phyloP scores from a whole-genome alignment of 805 yeast genomes.

The Hanseniaspora lindneri region DNA sequence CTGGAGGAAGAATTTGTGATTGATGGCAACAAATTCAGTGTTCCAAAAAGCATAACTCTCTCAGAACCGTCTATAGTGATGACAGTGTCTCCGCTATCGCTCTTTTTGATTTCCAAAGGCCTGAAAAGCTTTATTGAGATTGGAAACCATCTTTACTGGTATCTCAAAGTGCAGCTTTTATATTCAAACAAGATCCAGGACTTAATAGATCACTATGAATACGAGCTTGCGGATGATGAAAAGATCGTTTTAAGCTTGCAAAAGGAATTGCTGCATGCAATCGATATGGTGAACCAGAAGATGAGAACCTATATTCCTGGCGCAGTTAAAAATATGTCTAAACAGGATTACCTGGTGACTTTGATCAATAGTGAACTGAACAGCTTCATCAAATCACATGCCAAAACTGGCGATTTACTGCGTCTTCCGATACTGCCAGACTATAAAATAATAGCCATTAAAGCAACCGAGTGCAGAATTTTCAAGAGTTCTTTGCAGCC shows the following conservation, averaged over 20 bases:
- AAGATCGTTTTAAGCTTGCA: neutral
- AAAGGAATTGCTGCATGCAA: neutral
- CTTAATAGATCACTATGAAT: neutral
- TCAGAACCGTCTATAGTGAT: slow-evolving; percentile 22
- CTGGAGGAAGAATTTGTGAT: slow-evolving; percentile 9
- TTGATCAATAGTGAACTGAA: slow-evolving; percentile 31
- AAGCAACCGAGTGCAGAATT: slow-evolving; percentile 70
- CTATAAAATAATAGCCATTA: slow-evolving; percentile 42
- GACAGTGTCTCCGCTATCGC: slow-evolving; percentile 48
- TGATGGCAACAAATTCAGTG: slow-evolving; percentile 8
- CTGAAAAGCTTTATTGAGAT: slow-evolving; percentile 45
- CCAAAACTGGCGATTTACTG: slow-evolving; percentile 51
- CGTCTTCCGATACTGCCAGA: slow-evolving; percentile 13
- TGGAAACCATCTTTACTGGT: slow-evolving; percentile 86
- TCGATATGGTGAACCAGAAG: slow-evolving; percentile 3
- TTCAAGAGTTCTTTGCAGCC: slow-evolving; percentile 90
- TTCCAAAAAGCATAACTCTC: slow-evolving; percentile 15
- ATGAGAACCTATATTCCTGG: slow-evolving; percentile 6
- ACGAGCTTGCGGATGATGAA: neutral
- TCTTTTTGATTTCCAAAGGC: slow-evolving; percentile 64
- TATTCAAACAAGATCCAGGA: neutral
- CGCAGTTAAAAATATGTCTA: slow-evolving; percentile 30
- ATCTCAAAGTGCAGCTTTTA: slow-evolving; percentile 60
- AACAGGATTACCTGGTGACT: slow-evolving; percentile 53
- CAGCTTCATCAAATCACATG: slow-evolving; percentile 28